Evolutionary conservation across 176 grass and related monocot genomes (phyloP).

Genomic region (Ensete ventricosum): DNA sequence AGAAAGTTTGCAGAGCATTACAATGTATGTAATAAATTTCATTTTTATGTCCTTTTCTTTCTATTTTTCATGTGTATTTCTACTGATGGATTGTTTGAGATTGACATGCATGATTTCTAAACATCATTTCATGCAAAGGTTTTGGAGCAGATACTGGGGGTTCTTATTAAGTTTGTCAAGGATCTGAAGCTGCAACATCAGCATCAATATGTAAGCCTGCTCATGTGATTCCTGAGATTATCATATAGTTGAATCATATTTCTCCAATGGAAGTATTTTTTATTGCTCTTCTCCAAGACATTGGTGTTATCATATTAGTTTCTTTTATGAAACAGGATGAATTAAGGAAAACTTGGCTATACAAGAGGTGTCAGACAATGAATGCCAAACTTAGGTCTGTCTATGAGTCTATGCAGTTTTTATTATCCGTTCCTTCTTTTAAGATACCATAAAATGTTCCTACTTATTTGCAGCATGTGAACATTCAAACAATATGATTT

Average conservation of each 20-base stretch:
- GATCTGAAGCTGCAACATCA: conserved; percentile 96
- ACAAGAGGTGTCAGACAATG: conserved; percentile 96
- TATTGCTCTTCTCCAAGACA: neutral
- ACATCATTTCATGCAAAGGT: conserved; percentile 38
- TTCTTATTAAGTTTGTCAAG: conserved; percentile 92
- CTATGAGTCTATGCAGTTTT: conserved; percentile 12
- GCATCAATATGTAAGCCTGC: conserved; percentile 73
- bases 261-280: neutral
- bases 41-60: conserved; percentile 1
- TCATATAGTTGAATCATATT: neutral
- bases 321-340: conserved; percentile 62
- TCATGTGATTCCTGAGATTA: conserved; percentile 1
- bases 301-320: conserved; percentile 1
- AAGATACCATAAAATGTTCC: neutral
- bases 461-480: neutral
- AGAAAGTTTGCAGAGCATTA: conserved; percentile 99
- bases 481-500: too few species aligned
- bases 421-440: neutral
- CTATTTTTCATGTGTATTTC: neutral
- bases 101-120: neutral
- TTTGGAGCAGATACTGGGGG: conserved; percentile 92
- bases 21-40: conserved; percentile 41
- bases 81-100: neutral
- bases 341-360: conserved; percentile 92
- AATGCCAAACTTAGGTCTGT: conserved; percentile 89